Evolutionary conservation across 2,329 filamentous ascomycete species (phyloP).

Genomic region (Colletotrichum liaoningense): DNA sequence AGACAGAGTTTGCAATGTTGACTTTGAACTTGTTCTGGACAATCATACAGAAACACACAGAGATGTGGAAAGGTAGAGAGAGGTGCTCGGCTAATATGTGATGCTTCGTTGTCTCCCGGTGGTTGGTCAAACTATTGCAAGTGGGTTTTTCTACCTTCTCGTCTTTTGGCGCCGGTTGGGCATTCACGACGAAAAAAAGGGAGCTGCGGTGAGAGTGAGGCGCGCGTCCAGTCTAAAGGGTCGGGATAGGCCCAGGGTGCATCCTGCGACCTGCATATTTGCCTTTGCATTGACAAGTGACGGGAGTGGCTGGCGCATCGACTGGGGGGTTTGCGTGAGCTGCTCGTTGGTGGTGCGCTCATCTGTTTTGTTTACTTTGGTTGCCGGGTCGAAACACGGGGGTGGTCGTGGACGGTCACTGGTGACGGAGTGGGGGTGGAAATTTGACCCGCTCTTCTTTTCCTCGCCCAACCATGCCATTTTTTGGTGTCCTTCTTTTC

Average conservation of each 20-base stretch:
- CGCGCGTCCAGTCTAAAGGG: not conserved
- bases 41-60: not conserved
- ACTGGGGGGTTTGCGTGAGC: not conserved
- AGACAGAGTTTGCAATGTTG: not conserved
- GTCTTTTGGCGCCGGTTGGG: slow-evolving; percentile 1
- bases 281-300: slow-evolving; percentile 19
- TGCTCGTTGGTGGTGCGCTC: not conserved
- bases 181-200: not conserved
- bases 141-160: not conserved
- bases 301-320: slow-evolving; percentile 30
- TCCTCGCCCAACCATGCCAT: slow-evolving; percentile 16
- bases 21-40: not conserved
- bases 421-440: not conserved
- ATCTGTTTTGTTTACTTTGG: slow-evolving; percentile 29
- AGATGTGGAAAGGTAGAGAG: not conserved
- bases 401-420: not conserved
- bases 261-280: slow-evolving; percentile 15
- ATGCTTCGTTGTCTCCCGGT: slow-evolving; percentile 34
- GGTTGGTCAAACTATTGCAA: slow-evolving; percentile 22
- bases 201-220: not conserved
- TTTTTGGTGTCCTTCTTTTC: not conserved
- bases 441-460: not conserved
- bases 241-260: not conserved
- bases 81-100: slow-evolving; percentile 24
- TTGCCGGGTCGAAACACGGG: slow-evolving; percentile 20